Conservation (phyloP, 768 basidiomycete species). For the Russula virescens region DNA sequence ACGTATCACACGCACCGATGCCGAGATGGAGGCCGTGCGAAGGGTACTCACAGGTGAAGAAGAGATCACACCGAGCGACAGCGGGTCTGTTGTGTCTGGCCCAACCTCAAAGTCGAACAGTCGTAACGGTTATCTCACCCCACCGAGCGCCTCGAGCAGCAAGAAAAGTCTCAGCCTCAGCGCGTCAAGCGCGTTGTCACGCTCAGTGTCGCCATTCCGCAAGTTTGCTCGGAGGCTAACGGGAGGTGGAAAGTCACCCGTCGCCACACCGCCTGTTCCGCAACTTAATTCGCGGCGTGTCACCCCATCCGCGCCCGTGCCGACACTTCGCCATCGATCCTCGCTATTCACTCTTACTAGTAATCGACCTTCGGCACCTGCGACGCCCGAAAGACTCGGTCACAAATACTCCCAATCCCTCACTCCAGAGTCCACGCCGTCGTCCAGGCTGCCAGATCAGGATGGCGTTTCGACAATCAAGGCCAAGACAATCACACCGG, state of each 20-base stretch:
- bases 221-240: slow-evolving; percentile 71
- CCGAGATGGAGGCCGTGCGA: slow-evolving; percentile 71
- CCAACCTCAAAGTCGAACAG: slow-evolving; percentile 40
- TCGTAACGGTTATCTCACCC: slow-evolving; percentile 55
- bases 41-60: slow-evolving; percentile 43
- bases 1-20: slow-evolving; percentile 72
- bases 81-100: slow-evolving; percentile 63
- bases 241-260: slow-evolving; percentile 34
- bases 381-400: slow-evolving; percentile 50
- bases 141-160: slow-evolving; percentile 44
- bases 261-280: slow-evolving; percentile 40
- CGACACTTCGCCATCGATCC: slow-evolving; percentile 51
- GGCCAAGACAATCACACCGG: slow-evolving; percentile 20
- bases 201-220: slow-evolving; percentile 76
- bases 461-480: slow-evolving; percentile 40
- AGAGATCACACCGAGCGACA: slow-evolving; percentile 57
- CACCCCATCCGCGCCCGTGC: slow-evolving; percentile 52
- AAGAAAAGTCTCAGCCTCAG: slow-evolving; percentile 35
- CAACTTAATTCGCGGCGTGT: slow-evolving; percentile 39
- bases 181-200: slow-evolving; percentile 52
- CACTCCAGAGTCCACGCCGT: slow-evolving; percentile 64
- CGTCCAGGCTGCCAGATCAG: slow-evolving; percentile 33
- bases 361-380: slow-evolving; percentile 38
- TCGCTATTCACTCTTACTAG: slow-evolving; percentile 54
- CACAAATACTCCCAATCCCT: slow-evolving; percentile 70